Percentiles rank a stretch among this genome's conserved stretches.
phyloP scores from a whole-genome alignment of 164 flowering plant genomes.

The Akebia trifoliata region DNA sequence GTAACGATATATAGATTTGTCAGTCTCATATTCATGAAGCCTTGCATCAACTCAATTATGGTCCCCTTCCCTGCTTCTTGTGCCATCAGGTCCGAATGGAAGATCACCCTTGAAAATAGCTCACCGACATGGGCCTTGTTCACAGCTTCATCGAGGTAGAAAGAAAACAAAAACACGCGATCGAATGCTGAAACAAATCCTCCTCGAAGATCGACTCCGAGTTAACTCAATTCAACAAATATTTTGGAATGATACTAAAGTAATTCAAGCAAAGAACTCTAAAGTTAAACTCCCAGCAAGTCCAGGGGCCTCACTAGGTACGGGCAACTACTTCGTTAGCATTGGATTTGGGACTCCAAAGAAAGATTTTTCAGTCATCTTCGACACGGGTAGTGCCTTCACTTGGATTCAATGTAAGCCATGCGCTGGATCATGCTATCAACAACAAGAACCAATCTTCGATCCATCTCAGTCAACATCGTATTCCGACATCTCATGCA shows the following conservation, averaged over 20 bases:
- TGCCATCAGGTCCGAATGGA: background rate
- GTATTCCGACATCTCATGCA: conserved; percentile 23
- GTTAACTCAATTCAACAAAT: background rate
- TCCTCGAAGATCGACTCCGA: conserved; percentile 4
- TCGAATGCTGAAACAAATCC: background rate
- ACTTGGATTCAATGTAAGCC: conserved; percentile 67
- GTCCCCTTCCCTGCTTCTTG: no score
- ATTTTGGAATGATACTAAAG: background rate
- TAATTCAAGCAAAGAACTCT: conserved; percentile 11
- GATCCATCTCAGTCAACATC: conserved; percentile 25
- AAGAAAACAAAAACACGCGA: background rate
- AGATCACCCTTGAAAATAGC: background rate
- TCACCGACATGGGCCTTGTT: conserved; percentile 2
- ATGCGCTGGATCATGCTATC: conserved; percentile 22
- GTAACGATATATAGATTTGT: no score
- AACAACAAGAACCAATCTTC: conserved; percentile 26
- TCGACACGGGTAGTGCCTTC: conserved; percentile 44
- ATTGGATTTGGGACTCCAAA: conserved; percentile 70
- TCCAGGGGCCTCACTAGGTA: conserved; percentile 33
- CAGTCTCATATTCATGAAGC: no score
- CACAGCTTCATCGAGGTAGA: background rate
- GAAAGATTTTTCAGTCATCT: conserved; percentile 36
- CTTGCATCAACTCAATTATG: no score
- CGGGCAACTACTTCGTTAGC: conserved; percentile 54
- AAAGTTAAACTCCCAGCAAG: conserved; percentile 13